These are phyloP conservation scores for Dillenia suffruticosa DNA, from an alignment of 164 flowering plant species.

Conservation along the genomic window DNA sequence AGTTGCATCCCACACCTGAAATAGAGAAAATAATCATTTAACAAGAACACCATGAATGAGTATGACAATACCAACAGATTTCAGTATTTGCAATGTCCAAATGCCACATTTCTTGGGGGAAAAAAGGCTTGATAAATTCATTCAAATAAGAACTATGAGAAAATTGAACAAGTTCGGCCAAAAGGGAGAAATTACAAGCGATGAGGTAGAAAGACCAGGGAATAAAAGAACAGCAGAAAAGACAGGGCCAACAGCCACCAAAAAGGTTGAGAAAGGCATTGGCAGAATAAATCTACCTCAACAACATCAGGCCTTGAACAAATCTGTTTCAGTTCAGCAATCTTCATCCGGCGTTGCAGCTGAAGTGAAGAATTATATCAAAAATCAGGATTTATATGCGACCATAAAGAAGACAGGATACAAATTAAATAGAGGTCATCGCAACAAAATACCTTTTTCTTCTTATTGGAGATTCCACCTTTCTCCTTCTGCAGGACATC, in stretches of 20 bases:
- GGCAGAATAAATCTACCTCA: constrained; percentile 49
- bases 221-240: neutral
- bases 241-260: too few relatives aligned
- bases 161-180: too few relatives aligned
- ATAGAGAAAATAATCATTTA: neutral
- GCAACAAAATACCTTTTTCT: constrained; percentile 68
- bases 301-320: constrained; percentile 94
- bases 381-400: neutral
- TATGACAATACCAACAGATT: too few relatives aligned
- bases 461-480: constrained; percentile 73
- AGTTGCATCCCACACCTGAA: constrained; percentile 98
- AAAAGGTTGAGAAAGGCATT: neutral
- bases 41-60: too few relatives aligned
- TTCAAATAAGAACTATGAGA: too few relatives aligned
- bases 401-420: constrained; percentile 1
- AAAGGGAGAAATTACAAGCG: too few relatives aligned
- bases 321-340: constrained; percentile 92
- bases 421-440: neutral
- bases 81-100: too few relatives aligned
- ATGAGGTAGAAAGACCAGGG: neutral
- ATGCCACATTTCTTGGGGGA: too few relatives aligned
- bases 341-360: constrained; percentile 94
- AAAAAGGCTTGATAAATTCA: too few relatives aligned
- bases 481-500: constrained; percentile 75
- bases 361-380: constrained; percentile 12